phyloP scores from a whole-genome alignment of 2,329 filamentous ascomycete genomes.

The Cordyceps tenuipes region DNA sequence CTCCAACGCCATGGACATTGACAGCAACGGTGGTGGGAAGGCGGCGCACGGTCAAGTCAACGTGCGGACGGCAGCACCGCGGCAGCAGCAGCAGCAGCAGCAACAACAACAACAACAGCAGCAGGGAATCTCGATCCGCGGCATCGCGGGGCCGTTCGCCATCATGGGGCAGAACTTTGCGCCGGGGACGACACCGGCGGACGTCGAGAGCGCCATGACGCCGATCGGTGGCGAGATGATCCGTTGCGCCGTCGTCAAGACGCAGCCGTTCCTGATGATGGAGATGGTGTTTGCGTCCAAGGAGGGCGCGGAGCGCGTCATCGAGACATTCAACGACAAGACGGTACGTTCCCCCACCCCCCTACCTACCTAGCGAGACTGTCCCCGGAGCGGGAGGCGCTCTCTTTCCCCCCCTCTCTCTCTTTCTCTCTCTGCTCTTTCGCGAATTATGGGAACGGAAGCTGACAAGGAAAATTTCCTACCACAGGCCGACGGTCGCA shows the following conservation, averaged over 20 bases:
- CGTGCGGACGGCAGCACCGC: slow-evolving; percentile 17
- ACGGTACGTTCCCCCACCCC: slow-evolving; percentile 42
- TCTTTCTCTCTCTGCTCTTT: no score
- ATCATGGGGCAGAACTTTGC: slow-evolving; percentile 78
- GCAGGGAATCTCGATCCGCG: slow-evolving; percentile 59
- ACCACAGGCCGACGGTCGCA: slow-evolving; percentile 60
- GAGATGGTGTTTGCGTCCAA: slow-evolving; percentile 68
- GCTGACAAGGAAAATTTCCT: not conserved
- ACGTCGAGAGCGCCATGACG: slow-evolving; percentile 76
- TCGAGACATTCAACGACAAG: slow-evolving; percentile 70
- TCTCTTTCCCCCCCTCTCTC: no score
- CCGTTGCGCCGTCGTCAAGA: slow-evolving; percentile 59
- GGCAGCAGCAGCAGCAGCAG: slow-evolving; percentile 15
- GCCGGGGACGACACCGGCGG: slow-evolving; percentile 69
- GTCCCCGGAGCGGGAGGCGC: no score
- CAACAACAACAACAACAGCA: slow-evolving; percentile 9
- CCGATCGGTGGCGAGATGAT: slow-evolving; percentile 61
- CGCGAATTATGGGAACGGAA: not conserved
- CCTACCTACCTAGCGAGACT: no score
- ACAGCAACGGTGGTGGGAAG: slow-evolving; percentile 9
- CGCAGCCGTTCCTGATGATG: slow-evolving; percentile 63
- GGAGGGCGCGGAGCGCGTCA: slow-evolving; percentile 65
- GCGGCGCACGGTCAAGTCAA: slow-evolving; percentile 15
- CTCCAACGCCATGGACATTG: slow-evolving; percentile 28
- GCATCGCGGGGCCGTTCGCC: slow-evolving; percentile 62